Percentiles rank a stretch among this genome's conserved stretches.
Evolutionary conservation across 2,329 filamentous ascomycete species (phyloP).

Genomic region (Sporothrix curviconia): DNA sequence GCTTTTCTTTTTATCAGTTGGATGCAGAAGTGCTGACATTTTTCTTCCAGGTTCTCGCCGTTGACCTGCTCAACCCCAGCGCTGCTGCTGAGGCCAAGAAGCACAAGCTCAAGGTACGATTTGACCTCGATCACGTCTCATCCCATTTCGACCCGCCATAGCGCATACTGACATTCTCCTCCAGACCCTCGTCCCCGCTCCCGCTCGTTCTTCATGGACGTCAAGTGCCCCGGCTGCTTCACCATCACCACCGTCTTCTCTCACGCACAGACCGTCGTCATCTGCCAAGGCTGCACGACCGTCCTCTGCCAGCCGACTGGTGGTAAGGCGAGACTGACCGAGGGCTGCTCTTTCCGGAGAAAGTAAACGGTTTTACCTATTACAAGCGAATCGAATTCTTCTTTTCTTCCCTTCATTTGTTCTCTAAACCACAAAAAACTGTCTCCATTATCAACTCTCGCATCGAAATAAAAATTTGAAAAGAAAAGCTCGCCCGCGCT

Average conservation of each 20-base stretch:
- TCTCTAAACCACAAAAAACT: slow-evolving; percentile 7
- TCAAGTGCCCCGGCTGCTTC: slow-evolving; percentile 99
- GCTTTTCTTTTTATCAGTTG: background rate
- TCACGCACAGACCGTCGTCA: slow-evolving; percentile 99
- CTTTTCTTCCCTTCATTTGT: background rate
- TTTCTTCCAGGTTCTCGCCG: slow-evolving; percentile 82
- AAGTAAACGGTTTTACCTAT: slow-evolving; percentile 65
- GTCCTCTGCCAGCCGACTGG: slow-evolving; percentile 99
- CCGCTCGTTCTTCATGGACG: slow-evolving; percentile 99
- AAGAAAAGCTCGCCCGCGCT: background rate
- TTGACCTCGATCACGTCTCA: background rate
- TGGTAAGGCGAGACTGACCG: slow-evolving; percentile 97
- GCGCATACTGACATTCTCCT: slow-evolving; percentile 14
- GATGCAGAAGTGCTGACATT: slow-evolving; percentile 39
- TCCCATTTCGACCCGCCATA: background rate
- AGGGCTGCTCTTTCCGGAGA: slow-evolving; percentile 99
- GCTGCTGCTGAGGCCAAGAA: slow-evolving; percentile 97
- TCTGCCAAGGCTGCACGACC: slow-evolving; percentile 99
- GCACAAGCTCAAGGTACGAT: slow-evolving; percentile 98
- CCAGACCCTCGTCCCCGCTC: slow-evolving; percentile 86
- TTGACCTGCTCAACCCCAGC: slow-evolving; percentile 99
- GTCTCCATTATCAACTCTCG: slow-evolving; percentile 4
- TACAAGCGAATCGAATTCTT: background rate
- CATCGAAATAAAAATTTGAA: background rate
- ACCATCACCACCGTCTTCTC: slow-evolving; percentile 99